Percentiles rank a stretch among this genome's conserved stretches.
phyloP scores from a whole-genome alignment of 2,329 filamentous ascomycete species.

The Trichoderma hamatum region DNA sequence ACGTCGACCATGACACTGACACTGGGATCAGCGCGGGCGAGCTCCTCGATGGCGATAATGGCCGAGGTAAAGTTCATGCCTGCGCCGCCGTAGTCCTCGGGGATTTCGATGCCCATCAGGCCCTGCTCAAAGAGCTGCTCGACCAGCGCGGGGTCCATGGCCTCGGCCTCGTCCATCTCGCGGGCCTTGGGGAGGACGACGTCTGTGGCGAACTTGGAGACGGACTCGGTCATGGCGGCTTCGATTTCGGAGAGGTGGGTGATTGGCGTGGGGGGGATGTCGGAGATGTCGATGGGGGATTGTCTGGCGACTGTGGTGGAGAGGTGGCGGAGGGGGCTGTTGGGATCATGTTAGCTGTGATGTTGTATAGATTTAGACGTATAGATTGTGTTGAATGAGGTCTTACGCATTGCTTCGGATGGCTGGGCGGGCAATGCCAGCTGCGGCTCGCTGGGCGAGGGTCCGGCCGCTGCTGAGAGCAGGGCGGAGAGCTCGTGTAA shows the following conservation, averaged over 20 bases:
- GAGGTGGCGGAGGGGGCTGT: conserved; percentile 53
- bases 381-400: not conserved
- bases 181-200: conserved; percentile 87
- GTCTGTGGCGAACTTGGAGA: conserved; percentile 88
- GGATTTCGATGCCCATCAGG: conserved; percentile 95
- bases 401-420: conserved; percentile 36
- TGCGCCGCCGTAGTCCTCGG: conserved; percentile 92
- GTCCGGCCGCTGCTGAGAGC: conserved; percentile 51
- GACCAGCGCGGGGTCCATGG: conserved; percentile 85
- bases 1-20: conserved; percentile 96
- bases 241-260: conserved; percentile 91
- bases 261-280: conserved; percentile 88
- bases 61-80: conserved; percentile 99
- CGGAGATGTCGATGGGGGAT: conserved; percentile 63
- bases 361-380: not conserved
- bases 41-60: conserved; percentile 95
- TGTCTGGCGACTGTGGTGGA: conserved; percentile 62
- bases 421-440: conserved; percentile 32
- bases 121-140: conserved; percentile 97
- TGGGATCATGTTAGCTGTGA: conserved; percentile 4
- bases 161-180: conserved; percentile 96
- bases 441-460: conserved; percentile 38
- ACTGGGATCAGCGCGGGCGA: conserved; percentile 90
- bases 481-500: conserved; percentile 56
- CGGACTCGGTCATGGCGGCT: conserved; percentile 82